Percentiles rank a stretch among this genome's conserved stretches.
These are phyloP conservation scores for Diaporthe capsici DNA, from an alignment of 2,329 filamentous ascomycete genomes.

Conservation along the genomic window DNA sequence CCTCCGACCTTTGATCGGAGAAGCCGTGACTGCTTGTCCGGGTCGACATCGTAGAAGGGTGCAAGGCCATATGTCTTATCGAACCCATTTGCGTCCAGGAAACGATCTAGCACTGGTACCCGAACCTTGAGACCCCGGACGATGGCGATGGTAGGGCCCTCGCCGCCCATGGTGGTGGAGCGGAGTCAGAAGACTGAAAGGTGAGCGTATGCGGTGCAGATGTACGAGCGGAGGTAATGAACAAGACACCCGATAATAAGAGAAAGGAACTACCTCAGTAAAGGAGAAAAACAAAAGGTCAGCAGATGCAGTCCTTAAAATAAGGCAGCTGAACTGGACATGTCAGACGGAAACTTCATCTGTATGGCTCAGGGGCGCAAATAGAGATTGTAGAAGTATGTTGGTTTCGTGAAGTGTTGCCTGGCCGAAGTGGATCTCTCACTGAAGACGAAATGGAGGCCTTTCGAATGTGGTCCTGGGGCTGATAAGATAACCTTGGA, in stretches of 20 bases:
- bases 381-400: neutral
- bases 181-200: no score
- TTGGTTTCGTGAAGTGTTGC: neutral
- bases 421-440: neutral
- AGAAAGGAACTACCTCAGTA: neutral
- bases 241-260: neutral
- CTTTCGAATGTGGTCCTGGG: no score
- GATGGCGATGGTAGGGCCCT: conserved; percentile 15
- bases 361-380: neutral
- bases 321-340: neutral
- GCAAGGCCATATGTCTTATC: conserved; percentile 29
- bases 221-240: neutral
- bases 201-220: neutral
- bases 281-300: neutral
- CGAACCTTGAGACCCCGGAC: conserved; percentile 30
- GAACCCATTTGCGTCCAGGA: conserved; percentile 18
- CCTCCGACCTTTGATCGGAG: conserved; percentile 14
- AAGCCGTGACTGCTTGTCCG: conserved; percentile 23
- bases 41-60: conserved; percentile 31
- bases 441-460: neutral
- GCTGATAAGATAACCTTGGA: neutral
- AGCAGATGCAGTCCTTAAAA: neutral
- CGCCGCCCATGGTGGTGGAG: neutral
- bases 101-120: conserved; percentile 16
- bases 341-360: neutral